Evolutionary conservation across 78 protist genomes (phyloP).

Genomic region (Anaeramoeba flamelloides): DNA sequence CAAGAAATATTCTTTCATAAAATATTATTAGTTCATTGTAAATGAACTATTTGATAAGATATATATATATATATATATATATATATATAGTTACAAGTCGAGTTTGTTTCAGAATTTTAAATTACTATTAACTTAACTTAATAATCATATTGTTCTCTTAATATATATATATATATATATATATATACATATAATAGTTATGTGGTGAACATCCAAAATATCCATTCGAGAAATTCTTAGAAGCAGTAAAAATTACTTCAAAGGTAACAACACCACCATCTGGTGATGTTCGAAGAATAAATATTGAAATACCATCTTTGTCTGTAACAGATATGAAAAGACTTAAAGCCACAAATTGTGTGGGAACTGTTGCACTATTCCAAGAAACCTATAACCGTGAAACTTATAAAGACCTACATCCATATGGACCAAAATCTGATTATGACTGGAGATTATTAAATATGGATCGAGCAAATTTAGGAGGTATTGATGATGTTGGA

Average conservation of each 20-base stretch:
- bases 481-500: slow-evolving; percentile 4
- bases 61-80: too few species aligned
- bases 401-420: neutral
- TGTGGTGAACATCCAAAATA: slow-evolving; percentile 8
- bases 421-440: slow-evolving; percentile 12
- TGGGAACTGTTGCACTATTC: slow-evolving; percentile 12
- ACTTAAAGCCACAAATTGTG: slow-evolving; percentile 4
- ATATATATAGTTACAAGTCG: too few species aligned
- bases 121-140: too few species aligned
- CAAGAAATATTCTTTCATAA: too few species aligned
- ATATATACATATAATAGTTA: too few species aligned
- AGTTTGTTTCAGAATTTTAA: too few species aligned
- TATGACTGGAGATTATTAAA: neutral
- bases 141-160: too few species aligned
- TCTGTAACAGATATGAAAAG: neutral
- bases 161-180: too few species aligned
- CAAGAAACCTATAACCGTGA: slow-evolving; percentile 15
- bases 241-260: neutral
- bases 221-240: slow-evolving; percentile 15
- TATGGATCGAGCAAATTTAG: neutral
- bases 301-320: slow-evolving; percentile 13
- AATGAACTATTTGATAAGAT: too few species aligned
- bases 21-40: too few species aligned
- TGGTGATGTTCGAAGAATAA: slow-evolving; percentile 14
- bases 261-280: neutral